Base-by-base conservation (phyloP, 805 yeast species). In the Hyphopichia homilentoma region DNA sequence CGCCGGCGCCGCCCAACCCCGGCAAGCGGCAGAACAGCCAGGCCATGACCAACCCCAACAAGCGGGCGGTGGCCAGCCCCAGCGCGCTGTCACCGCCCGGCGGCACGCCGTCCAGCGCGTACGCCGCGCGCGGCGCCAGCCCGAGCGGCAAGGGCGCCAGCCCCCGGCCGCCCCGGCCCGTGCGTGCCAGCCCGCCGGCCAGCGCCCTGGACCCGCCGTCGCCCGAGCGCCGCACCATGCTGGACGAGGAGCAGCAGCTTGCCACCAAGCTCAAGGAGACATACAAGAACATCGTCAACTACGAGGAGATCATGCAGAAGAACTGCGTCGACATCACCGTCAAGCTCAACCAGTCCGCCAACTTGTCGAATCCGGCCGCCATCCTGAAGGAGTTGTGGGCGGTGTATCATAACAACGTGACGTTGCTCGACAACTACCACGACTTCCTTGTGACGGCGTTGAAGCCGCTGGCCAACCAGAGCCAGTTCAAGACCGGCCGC, bases 231-330 rank as follows among this genome's bases (percentile, higher is more conserved):
- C 48, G 69, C 21, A 51, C 60, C 9, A 65, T 66, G 70, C 57
- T 80, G 1, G 77, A 72, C 30, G 83, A 77, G 47, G 84, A 77
- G 51, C 83, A 75, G 44, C 76, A 75, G 31, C 59, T 83, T 29
- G 85, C 85, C 2, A 67, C 81, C 2, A 81, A 81, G 49, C 54
- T 83, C 16, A 86, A 83, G 53, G 88, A 82, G 48, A 80, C 87
- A 3, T 83, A 82, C 54, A 80, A 81, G 45, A 66, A 73, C 31
- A 83, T 82, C 25, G 78, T 82, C 28, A 75, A 75, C 41, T 70
- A 75, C 40, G 89, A 82, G 59, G 77, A 77, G 35, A 75, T 76
- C 34, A 75, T 82, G 14, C 88, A 81, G 51, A 81, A 79, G 41
- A 78, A 79, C 40, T 84, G 87, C 49, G 68, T 75, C 49, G 70